Base-by-base conservation (phyloP, 2,329 filamentous ascomycete genomes). In the Venturia aucupariae region DNA sequence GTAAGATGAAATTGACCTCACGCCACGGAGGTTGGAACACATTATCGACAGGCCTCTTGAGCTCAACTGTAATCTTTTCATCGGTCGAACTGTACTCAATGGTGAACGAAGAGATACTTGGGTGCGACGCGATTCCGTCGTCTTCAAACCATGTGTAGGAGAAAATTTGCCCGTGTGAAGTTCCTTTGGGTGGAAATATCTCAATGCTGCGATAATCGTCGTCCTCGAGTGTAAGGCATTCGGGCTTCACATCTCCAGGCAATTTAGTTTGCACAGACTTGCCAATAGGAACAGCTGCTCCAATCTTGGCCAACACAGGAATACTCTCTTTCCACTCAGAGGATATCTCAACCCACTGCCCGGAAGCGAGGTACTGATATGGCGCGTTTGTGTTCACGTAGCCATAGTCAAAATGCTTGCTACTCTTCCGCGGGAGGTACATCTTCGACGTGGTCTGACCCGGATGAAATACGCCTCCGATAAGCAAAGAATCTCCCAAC, bases 381-480 rank as follows among this genome's bases (percentile, higher is more conserved):
- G 86, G 84, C 0, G 80, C 76, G 61, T 86, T 86, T 42, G 86
- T 73, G 69, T 89, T 89, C 32, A 88, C 68, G 71, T 81, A 90
- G 6, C 51, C 30, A 10, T 54, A 15, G 24, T 54, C 24, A 0
- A 86, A 84, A 6, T 79, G 77, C 32, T 85, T 74, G 13, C 57
- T 32, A 24, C 57, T 13, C 22, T 22, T 24, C 22, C 38, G 4
- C 0, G 87, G 87, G 0, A 90, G 79, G 68, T 90, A 90, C 10
- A 90, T 75, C 13, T 75, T 79, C 0, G 82, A 84, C 13, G 75
- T 78, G 27, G 73, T 78, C 1, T 78, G 77, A 4, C 83, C 85
- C 0, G 85, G 76, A 68, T 86, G 81, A 69, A 87, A 90, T 0
- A 90, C 86, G 4, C 87, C 87, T 2, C 85, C 85, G 8, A 90